Conservation (phyloP, 2,329 filamentous ascomycete genomes). For the Ophiostoma himal-ulmi region DNA sequence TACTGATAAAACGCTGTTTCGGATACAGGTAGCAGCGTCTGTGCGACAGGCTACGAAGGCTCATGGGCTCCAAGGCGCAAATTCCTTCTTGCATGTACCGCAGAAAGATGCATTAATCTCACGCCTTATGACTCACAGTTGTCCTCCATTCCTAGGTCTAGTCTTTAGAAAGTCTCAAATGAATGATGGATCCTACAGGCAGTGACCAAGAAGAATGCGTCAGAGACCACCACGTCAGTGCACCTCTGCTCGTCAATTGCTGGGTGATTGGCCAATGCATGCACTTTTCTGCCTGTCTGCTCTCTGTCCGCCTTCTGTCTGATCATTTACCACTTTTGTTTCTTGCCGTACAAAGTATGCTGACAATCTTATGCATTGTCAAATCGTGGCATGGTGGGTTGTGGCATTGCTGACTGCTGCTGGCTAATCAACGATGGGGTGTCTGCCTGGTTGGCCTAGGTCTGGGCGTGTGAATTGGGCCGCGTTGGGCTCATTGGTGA, state of each 20-base stretch:
- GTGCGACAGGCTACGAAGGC: background rate
- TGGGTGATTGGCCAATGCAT: constrained; percentile 20
- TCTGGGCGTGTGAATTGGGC: constrained; percentile 1
- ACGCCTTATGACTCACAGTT: constrained; percentile 8
- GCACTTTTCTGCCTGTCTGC: background rate
- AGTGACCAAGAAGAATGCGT: constrained; percentile 1
- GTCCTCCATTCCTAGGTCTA: constrained; percentile 1
- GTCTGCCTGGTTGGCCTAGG: background rate
- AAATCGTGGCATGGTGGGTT: background rate
- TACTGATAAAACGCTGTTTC: background rate
- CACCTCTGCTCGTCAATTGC: background rate
- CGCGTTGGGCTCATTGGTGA: background rate
- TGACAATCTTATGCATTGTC: background rate
- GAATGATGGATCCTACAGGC: background rate
- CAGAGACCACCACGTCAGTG: constrained; percentile 3
- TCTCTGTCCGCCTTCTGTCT: background rate
- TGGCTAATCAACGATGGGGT: background rate
- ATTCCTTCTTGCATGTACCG: background rate
- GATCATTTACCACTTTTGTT: background rate
- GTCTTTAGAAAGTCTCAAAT: background rate
- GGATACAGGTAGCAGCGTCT: background rate
- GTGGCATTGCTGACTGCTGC: background rate
- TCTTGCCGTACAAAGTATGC: background rate
- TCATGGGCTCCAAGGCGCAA: background rate
- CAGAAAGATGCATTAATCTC: constrained; percentile 4